phyloP scores from a whole-genome alignment of 495 filamentous ascomycete species.

The Hypomontagnella submonticulosa region DNA sequence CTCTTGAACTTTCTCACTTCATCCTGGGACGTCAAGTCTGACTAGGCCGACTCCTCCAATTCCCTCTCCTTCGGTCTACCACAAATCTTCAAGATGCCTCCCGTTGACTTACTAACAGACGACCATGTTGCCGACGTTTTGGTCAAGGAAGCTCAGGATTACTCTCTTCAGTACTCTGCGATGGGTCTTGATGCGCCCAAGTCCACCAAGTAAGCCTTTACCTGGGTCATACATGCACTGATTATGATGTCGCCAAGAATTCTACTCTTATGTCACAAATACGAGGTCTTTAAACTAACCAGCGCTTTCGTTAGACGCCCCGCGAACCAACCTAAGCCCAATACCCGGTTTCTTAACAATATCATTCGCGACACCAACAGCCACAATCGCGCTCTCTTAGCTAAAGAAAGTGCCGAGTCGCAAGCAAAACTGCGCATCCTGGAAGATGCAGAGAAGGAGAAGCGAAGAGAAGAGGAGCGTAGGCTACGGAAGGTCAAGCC shows the following conservation, averaged over 20 bases:
- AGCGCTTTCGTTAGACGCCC: slow-evolving; percentile 51
- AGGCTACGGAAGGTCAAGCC: slow-evolving; percentile 53
- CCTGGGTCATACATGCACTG: slow-evolving; percentile 6
- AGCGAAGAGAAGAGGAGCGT: slow-evolving; percentile 52
- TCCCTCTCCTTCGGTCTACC: neutral
- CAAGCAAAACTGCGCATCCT: slow-evolving; percentile 59
- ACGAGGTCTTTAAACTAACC: slow-evolving; percentile 37
- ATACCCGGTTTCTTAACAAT: slow-evolving; percentile 87
- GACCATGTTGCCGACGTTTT: slow-evolving; percentile 80
- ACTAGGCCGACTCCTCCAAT: neutral
- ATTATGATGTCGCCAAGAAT: slow-evolving; percentile 9
- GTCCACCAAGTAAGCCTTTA: slow-evolving; percentile 65
- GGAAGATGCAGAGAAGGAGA: slow-evolving; percentile 54
- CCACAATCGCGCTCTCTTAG: slow-evolving; percentile 88
- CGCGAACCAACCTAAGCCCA: slow-evolving; percentile 82
- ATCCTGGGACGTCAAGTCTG: neutral
- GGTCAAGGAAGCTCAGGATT: slow-evolving; percentile 75
- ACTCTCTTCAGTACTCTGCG: slow-evolving; percentile 75
- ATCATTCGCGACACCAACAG: slow-evolving; percentile 88
- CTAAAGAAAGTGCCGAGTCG: slow-evolving; percentile 76
- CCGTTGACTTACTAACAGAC: slow-evolving; percentile 67
- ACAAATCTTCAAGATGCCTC: slow-evolving; percentile 41
- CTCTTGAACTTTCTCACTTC: too few species aligned
- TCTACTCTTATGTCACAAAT: slow-evolving; percentile 13
- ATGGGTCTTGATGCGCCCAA: slow-evolving; percentile 78